A percentile compares a stretch with the other conserved stretches of the same genome.
Conservation (phyloP, 2,329 filamentous ascomycete genomes). For the Phialophora tarda region DNA sequence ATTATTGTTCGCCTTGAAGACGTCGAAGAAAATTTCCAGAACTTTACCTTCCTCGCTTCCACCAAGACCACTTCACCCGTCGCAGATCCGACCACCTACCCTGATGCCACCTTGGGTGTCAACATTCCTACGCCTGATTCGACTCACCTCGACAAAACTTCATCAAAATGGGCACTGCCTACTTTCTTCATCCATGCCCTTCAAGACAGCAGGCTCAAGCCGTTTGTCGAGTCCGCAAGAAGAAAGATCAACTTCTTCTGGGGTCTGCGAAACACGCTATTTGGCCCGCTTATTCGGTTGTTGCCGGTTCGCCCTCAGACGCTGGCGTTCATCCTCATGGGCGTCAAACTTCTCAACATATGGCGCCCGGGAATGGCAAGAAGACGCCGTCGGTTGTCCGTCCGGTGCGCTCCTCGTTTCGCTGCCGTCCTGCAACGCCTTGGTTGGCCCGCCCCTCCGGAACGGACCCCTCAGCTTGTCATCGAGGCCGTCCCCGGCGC, state of each 20-base stretch:
- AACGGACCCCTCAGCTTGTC: not conserved
- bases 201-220: conserved; percentile 3
- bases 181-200: not conserved
- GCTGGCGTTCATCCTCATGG: not conserved
- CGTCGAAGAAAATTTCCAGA: not conserved
- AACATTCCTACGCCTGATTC: not conserved
- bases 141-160: not conserved
- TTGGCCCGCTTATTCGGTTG: not conserved
- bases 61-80: not conserved
- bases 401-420: not conserved
- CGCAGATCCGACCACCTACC: not conserved
- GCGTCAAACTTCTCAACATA: not conserved
- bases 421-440: not conserved
- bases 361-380: not conserved
- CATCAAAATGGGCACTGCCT: not conserved
- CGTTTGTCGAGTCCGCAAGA: conserved; percentile 5
- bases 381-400: not conserved
- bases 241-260: conserved; percentile 1
- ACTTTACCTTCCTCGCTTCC: not conserved
- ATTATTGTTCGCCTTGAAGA: not conserved
- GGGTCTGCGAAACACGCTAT: not conserved
- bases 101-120: not conserved
- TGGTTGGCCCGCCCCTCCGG: not conserved
- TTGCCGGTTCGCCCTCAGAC: not conserved
- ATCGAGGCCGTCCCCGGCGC: not conserved